Evolutionary conservation across 2,329 filamentous ascomycete species (phyloP), one percentile per base, ranked within the genome.

Genomic region (Leptographium galeiforme): DNA sequence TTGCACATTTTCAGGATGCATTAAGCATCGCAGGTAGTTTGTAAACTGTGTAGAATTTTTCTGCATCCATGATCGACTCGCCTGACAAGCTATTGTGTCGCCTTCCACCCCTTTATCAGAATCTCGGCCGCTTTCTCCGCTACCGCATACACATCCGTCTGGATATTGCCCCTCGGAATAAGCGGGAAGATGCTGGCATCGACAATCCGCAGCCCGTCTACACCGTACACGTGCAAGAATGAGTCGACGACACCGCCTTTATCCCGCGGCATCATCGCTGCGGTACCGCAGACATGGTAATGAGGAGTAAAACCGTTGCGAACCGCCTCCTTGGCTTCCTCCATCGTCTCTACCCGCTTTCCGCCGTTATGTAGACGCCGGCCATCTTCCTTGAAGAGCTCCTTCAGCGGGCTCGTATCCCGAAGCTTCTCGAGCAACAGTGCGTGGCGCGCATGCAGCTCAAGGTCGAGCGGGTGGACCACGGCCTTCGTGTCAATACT

Each of bases 401-500:
- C 48, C 18, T 40, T 61, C 62, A 11, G 58, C 57, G 56, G 64
- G 51, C 7, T 52, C 49, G 45, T 33, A 34, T 46, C 47, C 11
- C 55, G 56, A 25, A 60, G 44, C 36, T 52, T 62, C 56, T 66
- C 70, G 36, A 73, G 67, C 53, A 74, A 70, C 41, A 70, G 70
- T 7, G 72, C 66, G 11, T 66, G 68, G 32, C 68, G 66, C 1
- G 66, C 68, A 25, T 78, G 70, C 10, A 68, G 71, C 63, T 80
- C 77, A 48, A 82, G 61, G 59, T 82, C 79, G 32, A 79, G 69
- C 6, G 77, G 73, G 57, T 80, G 66, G 6, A 70, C 71, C 60
- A 82, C 73, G 66, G 73, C 81, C 32, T 71, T 70, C 18, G 77
- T 76, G 56, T 82, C 74, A 59, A 81, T 78, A 7, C 72, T 36